A percentile compares a stretch with the other conserved stretches of the same genome.
Conservation (phyloP, 2,329 filamentous ascomycete genomes). For the Periconia digitata region DNA sequence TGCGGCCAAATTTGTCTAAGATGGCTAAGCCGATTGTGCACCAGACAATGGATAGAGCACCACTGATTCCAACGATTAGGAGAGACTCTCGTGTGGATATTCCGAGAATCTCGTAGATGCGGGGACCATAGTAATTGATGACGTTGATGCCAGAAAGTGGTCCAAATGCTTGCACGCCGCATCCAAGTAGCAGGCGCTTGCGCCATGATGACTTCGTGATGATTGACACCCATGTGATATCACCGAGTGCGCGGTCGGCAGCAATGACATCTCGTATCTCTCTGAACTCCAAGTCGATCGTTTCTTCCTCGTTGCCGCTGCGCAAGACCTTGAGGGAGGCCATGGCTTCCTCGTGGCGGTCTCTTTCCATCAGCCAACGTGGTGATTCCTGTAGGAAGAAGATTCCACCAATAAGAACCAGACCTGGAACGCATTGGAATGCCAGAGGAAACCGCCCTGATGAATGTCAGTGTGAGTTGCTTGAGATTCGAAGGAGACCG, state of each 20-base stretch:
- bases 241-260: constrained; percentile 28
- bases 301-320: constrained; percentile 18
- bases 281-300: constrained; percentile 23
- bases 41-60: constrained; percentile 53
- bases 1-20: constrained; percentile 51
- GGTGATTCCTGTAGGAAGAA: constrained; percentile 63
- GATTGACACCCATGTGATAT: constrained; percentile 47
- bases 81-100: constrained; percentile 50
- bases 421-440: constrained; percentile 46
- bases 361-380: constrained; percentile 60
- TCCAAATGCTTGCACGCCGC: constrained; percentile 53
- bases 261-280: constrained; percentile 25
- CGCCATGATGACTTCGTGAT: constrained; percentile 49
- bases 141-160: constrained; percentile 53
- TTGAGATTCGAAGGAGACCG: background rate
- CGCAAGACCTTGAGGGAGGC: constrained; percentile 21
- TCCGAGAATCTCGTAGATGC: constrained; percentile 49
- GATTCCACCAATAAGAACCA: constrained; percentile 48
- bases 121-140: constrained; percentile 48
- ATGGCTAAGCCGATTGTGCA: constrained; percentile 50
- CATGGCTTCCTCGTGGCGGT: constrained; percentile 52
- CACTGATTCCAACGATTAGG: constrained; percentile 55
- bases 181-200: constrained; percentile 50
- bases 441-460: constrained; percentile 43
- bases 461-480: constrained; percentile 7